Evolutionary conservation across 2,329 filamentous ascomycete species (phyloP).

Genomic region (Remersonia thermophila): DNA sequence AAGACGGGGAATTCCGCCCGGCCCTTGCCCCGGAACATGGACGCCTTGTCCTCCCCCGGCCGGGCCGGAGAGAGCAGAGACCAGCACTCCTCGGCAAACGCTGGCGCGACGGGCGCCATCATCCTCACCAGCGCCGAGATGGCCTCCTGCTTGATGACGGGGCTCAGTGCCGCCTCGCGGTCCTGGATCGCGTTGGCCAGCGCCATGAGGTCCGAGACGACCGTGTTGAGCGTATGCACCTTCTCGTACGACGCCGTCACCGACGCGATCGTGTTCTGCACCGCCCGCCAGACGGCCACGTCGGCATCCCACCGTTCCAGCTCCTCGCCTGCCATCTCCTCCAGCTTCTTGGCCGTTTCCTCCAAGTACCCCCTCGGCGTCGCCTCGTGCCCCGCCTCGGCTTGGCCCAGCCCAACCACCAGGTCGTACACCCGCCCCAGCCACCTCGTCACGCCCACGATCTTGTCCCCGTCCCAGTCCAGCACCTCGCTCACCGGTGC

Average conservation of each 20-base stretch:
- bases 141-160: constrained; percentile 35
- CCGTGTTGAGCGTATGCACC: constrained; percentile 69
- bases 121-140: constrained; percentile 51
- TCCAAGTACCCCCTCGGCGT: constrained; percentile 27
- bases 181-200: constrained; percentile 58
- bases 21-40: constrained; percentile 26
- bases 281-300: constrained; percentile 46
- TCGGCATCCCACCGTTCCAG: constrained; percentile 41
- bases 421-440: constrained; percentile 54
- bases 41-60: constrained; percentile 19
- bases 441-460: constrained; percentile 73
- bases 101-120: constrained; percentile 68
- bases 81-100: constrained; percentile 75
- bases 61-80: constrained; percentile 32
- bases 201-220: constrained; percentile 71
- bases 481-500: constrained; percentile 73
- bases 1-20: constrained; percentile 44
- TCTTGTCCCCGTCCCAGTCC: constrained; percentile 78
- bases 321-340: too few relatives aligned
- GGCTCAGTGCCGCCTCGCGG: constrained; percentile 26
- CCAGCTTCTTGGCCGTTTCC: too few relatives aligned
- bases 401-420: constrained; percentile 25
- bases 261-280: constrained; percentile 54
- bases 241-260: constrained; percentile 57
- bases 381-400: not conserved